Conservation (phyloP, 805 yeast species). For the Yamadazyma tumulicola region DNA sequence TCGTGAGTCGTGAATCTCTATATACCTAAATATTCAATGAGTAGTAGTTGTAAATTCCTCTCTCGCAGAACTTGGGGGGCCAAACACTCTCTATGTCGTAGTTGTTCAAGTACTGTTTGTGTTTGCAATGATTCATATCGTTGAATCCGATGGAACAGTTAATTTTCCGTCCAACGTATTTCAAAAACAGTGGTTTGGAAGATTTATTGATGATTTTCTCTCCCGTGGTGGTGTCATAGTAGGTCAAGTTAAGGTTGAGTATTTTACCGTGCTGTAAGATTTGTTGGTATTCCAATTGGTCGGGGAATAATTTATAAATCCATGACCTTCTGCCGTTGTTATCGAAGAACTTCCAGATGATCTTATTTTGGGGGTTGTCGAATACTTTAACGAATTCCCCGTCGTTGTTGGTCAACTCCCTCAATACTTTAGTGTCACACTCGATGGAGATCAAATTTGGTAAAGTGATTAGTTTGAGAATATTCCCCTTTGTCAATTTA, state of each 20-base stretch:
- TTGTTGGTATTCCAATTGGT: constrained; percentile 30
- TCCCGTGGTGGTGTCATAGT: constrained; percentile 64
- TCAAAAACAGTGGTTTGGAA: constrained; percentile 47
- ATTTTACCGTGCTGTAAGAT: constrained; percentile 15
- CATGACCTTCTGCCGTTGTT: constrained; percentile 79
- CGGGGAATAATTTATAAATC: constrained; percentile 51
- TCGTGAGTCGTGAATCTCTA: background rate
- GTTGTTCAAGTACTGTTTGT: constrained; percentile 28
- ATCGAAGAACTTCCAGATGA: constrained; percentile 50
- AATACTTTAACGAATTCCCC: constrained; percentile 26
- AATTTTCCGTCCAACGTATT: constrained; percentile 51
- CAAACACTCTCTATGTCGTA: constrained; percentile 34
- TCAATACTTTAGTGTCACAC: constrained; percentile 54
- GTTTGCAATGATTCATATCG: constrained; percentile 32
- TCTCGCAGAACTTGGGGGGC: constrained; percentile 50
- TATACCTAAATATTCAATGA: constrained; percentile 45
- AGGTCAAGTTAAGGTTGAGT: constrained; percentile 40
- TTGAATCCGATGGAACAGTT: constrained; percentile 54
- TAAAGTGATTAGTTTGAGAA: constrained; percentile 25
- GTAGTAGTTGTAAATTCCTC: constrained; percentile 59
- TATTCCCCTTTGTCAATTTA: constrained; percentile 55
- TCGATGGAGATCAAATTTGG: constrained; percentile 58
- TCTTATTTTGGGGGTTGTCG: constrained; percentile 17
- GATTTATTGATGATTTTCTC: constrained; percentile 48
- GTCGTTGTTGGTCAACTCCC: constrained; percentile 42